Evolutionary conservation across 2,329 filamentous ascomycete genomes (phyloP), one percentile per base, ranked within the genome.

Genomic region (Metarhizium brunneum): DNA sequence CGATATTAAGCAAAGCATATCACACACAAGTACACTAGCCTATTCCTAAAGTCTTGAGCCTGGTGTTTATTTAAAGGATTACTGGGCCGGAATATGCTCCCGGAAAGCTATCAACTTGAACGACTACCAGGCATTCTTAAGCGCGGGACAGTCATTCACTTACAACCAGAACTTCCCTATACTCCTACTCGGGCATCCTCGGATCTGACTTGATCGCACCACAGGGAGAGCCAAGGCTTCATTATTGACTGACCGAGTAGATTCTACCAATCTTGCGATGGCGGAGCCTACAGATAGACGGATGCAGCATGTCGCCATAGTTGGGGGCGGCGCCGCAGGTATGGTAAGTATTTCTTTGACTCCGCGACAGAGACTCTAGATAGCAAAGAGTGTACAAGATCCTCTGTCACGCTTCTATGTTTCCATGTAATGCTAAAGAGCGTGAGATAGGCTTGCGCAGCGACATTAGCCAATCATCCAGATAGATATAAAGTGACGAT

Each of bases 401-500:
- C 10, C 32, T 25, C 32, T 11, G 32, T 35, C 10, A 11, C 10
- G 10, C 47, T 11, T 45, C 16, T 11, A 32, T 7, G 32, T 38
- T 7, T 20, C 11, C 6, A 47, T 45, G 36, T 43, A 25, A 36
- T 48, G 32, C 36, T 54, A 16, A 50, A 6, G 14, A 13, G 16
- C 3, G n/a, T 6, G 38, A 1, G 43, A 7, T 53, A 78, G 84
- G 82, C 82, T 54, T 87, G 84, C 66, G 85, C 85, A 11, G 77
- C 84, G 35, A 85, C 85, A 35, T 76, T 88, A 32, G 78, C 83
- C 50, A 78, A 86, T 50, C 83, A 88, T 59, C 81, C 81, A 0
- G 78, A 86, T 42, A 80, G 78, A 59, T 88, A 85, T 70, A 78
- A 83, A 47, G 76, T 88, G 13, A 87, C 84, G 0, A 62, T 89